phyloP scores from a whole-genome alignment of 2,329 filamentous ascomycete species.

The Neurospora sp. region DNA sequence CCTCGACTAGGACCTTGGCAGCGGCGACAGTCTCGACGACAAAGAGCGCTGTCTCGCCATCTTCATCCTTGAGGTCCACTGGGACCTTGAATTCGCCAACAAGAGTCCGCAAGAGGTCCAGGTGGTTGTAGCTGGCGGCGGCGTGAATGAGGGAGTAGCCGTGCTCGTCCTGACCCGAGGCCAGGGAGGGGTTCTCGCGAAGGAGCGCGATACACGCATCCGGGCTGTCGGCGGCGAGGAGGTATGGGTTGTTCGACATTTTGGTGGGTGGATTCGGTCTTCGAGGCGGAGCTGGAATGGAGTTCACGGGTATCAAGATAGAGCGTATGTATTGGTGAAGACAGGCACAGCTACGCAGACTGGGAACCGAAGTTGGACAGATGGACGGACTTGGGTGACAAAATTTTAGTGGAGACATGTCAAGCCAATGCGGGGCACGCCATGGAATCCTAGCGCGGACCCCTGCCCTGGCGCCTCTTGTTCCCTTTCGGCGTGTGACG shows the following conservation, averaged over 20 bases:
- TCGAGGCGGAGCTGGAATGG: background rate
- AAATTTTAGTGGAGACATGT: conserved; percentile 7
- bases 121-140: conserved; percentile 82
- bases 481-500: background rate
- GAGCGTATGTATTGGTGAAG: background rate
- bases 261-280: background rate
- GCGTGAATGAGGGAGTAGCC: conserved; percentile 94
- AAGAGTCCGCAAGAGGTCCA: conserved; percentile 66
- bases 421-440: background rate
- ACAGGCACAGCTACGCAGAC: background rate
- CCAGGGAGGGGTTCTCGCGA: conserved; percentile 62
- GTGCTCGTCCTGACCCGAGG: conserved; percentile 73
- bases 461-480: background rate
- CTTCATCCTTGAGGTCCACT: conserved; percentile 76
- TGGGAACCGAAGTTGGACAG: background rate
- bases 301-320: background rate
- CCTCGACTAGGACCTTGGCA: conserved; percentile 71
- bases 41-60: conserved; percentile 89
- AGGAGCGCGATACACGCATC: conserved; percentile 65
- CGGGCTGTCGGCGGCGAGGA: conserved; percentile 76
- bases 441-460: background rate
- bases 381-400: background rate
- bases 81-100: conserved; percentile 68
- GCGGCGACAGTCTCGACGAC: conserved; percentile 75
- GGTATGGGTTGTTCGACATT: conserved; percentile 53